phyloP scores from a whole-genome alignment of 768 basidiomycete species.

The Grammothele lineata region DNA sequence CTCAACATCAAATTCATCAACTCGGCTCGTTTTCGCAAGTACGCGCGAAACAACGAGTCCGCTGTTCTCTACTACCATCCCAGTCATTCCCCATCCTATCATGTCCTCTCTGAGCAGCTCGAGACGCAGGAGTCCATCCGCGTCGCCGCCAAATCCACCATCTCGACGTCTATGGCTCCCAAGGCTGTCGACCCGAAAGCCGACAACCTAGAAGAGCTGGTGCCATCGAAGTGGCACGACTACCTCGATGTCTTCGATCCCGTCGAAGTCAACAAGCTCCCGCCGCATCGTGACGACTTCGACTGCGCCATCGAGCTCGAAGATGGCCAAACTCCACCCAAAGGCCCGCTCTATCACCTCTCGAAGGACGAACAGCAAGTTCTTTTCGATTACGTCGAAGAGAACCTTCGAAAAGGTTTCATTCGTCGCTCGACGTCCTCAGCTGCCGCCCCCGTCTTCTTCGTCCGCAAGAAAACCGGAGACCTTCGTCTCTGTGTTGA shows the following conservation, averaged over 20 bases:
- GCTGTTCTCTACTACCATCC: too few relatives aligned
- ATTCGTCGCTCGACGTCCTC: slow-evolving; percentile 27
- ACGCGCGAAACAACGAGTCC: too few relatives aligned
- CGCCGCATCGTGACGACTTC: slow-evolving; percentile 2
- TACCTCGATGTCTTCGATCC: slow-evolving; percentile 15
- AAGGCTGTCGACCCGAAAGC: too few relatives aligned
- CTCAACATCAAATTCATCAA: too few relatives aligned
- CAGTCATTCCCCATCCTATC: too few relatives aligned
- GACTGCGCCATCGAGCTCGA: slow-evolving; percentile 28
- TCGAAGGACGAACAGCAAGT: slow-evolving; percentile 27
- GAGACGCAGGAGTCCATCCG: too few relatives aligned
- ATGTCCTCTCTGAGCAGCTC: too few relatives aligned
- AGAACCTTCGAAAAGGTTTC: slow-evolving; percentile 30
- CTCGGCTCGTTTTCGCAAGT: too few relatives aligned
- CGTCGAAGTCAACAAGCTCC: slow-evolving; percentile 3
- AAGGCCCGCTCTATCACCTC: slow-evolving; percentile 24
- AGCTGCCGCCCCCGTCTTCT: slow-evolving; percentile 22
- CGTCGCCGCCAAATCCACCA: background rate
- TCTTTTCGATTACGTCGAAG: slow-evolving; percentile 32
- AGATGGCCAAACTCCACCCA: slow-evolving; percentile 21
- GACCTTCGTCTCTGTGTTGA: slow-evolving; percentile 24
- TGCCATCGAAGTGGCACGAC: slow-evolving; percentile 18
- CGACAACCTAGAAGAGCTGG: background rate
- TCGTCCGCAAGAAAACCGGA: slow-evolving; percentile 24
- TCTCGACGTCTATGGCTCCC: background rate